Percentiles rank a stretch among this genome's conserved stretches.
Evolutionary conservation across 148 eudicot species (phyloP).

Genomic region (Amaranthus palmeri): DNA sequence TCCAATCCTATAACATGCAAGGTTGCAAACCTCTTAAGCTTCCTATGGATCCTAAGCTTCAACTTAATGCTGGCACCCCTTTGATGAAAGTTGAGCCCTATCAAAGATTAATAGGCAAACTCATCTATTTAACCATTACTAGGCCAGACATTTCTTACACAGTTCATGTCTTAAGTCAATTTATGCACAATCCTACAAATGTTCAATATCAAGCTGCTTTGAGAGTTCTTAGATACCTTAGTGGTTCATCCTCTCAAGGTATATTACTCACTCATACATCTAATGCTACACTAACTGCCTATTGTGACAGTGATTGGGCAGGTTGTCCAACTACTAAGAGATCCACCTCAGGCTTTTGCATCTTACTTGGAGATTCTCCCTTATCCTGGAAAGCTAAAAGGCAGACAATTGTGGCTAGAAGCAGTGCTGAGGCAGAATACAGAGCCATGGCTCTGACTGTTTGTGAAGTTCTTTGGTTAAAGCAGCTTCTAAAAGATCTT

Average conservation of each 20-base stretch:
- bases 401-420: no score
- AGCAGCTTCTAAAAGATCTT: no score
- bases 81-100: not conserved
- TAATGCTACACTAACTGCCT: not conserved
- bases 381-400: no score
- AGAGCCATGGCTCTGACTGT: no score
- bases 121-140: not conserved
- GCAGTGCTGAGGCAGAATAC: no score
- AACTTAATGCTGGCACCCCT: not conserved
- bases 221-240: not conserved
- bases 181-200: not conserved
- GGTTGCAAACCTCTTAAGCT: not conserved
- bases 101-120: not conserved
- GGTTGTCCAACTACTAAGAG: not conserved
- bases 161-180: not conserved
- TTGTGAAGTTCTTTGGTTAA: no score
- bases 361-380: no score
- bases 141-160: not conserved
- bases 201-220: not conserved
- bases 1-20: not conserved
- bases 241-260: not conserved
- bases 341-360: not conserved
- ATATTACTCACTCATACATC: not conserved
- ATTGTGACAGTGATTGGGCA: not conserved
- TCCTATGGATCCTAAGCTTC: not conserved